Conservation (phyloP, 768 basidiomycete genomes). For the Rubroboletus satanas region DNA sequence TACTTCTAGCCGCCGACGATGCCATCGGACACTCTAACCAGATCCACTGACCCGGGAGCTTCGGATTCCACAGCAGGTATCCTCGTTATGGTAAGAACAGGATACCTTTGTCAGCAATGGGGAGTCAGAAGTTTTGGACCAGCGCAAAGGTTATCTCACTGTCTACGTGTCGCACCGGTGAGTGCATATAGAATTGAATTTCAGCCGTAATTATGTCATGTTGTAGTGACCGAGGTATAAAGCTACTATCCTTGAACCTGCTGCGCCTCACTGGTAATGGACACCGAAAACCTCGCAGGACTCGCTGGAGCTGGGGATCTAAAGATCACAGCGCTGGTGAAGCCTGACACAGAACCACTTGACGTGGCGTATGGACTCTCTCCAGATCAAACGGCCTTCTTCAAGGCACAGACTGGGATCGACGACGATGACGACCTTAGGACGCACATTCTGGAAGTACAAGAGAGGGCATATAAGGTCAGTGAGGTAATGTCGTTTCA, state of each 20-base stretch:
- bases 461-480: constrained; percentile 30
- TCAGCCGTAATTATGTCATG: too few relatives aligned
- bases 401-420: constrained; percentile 31
- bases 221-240: neutral
- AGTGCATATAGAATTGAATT: too few relatives aligned
- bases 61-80: too few relatives aligned
- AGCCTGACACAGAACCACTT: neutral
- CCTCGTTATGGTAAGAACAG: too few relatives aligned
- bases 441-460: constrained; percentile 30
- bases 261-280: neutral
- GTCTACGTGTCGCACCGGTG: too few relatives aligned
- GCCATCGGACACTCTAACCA: too few relatives aligned
- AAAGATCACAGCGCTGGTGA: neutral
- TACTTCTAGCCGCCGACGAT: too few relatives aligned
- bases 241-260: neutral
- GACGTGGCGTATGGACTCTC: constrained; percentile 1
- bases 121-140: too few relatives aligned
- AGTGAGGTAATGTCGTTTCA: neutral
- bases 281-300: neutral
- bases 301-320: constrained; percentile 7
- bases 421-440: constrained; percentile 24
- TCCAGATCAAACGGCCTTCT: constrained; percentile 22
- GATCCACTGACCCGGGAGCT: too few relatives aligned
- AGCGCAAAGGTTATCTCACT: too few relatives aligned
- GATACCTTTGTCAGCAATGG: too few relatives aligned